Evolutionary conservation across 2,329 filamentous ascomycete genomes (phyloP).

Genomic region (Fusarium xyrophilum): DNA sequence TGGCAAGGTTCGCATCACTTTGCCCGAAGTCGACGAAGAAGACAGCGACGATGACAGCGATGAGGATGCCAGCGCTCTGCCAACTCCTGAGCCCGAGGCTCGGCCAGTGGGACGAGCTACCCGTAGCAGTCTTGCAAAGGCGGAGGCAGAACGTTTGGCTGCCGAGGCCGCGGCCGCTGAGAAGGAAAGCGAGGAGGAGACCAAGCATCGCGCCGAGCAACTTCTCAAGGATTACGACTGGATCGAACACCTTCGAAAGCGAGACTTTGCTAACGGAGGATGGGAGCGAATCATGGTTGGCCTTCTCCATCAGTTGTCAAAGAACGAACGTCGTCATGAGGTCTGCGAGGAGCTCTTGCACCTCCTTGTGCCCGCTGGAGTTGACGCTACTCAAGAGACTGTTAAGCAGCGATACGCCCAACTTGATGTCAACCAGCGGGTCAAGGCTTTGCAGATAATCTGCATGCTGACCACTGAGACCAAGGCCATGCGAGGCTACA

Average conservation of each 20-base stretch:
- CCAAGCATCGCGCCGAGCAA: constrained; percentile 75
- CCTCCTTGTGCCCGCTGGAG: constrained; percentile 79
- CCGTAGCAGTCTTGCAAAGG: constrained; percentile 83
- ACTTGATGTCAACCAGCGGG: constrained; percentile 83
- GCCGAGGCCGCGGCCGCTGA: constrained; percentile 64
- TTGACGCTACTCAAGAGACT: constrained; percentile 77
- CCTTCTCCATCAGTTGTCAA: constrained; percentile 82
- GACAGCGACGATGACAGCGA: constrained; percentile 70
- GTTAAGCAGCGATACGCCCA: constrained; percentile 74
- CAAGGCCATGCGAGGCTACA: constrained; percentile 82
- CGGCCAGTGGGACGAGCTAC: constrained; percentile 75
- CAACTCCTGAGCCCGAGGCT: constrained; percentile 74
- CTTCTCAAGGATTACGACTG: constrained; percentile 78
- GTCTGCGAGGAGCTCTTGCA: constrained; percentile 80
- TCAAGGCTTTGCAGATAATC: constrained; percentile 82
- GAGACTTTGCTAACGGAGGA: constrained; percentile 85
- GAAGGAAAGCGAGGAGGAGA: constrained; percentile 57
- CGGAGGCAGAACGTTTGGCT: constrained; percentile 73
- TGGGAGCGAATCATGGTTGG: constrained; percentile 93
- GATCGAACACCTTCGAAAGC: constrained; percentile 82
- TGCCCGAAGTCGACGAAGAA: constrained; percentile 77
- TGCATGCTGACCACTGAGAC: constrained; percentile 87
- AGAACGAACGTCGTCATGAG: constrained; percentile 72
- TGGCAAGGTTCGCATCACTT: constrained; percentile 78
- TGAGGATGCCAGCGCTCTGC: constrained; percentile 59